Conservation (phyloP, 805 yeast genomes). For the Metschnikowia matae region DNA sequence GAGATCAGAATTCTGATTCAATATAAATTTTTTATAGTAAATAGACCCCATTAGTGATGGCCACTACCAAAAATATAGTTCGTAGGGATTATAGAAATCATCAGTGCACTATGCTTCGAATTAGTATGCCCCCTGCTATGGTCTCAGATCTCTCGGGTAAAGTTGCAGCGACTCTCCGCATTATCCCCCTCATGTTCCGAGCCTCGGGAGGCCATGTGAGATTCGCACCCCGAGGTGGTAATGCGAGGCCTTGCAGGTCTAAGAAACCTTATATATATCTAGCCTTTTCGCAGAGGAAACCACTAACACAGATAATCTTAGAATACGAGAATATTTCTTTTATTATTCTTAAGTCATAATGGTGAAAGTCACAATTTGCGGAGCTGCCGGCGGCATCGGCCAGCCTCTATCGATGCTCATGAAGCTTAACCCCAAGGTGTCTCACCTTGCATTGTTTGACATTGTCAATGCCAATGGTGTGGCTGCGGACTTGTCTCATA, state of each 20-base stretch:
- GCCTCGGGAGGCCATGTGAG: slow-evolving; percentile 3
- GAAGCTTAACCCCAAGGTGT: slow-evolving; percentile 36
- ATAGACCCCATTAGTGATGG: too few relatives aligned
- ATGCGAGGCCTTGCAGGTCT: slow-evolving; percentile 1
- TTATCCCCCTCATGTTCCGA: slow-evolving; percentile 2
- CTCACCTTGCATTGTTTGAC: slow-evolving; percentile 39
- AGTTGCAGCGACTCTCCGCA: slow-evolving; percentile 1
- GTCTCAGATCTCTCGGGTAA: background rate
- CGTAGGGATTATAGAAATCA: too few relatives aligned
- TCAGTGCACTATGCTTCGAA: too few relatives aligned
- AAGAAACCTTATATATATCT: background rate
- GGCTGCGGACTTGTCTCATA: slow-evolving; percentile 44
- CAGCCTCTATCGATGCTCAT: slow-evolving; percentile 43
- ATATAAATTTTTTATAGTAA: too few relatives aligned
- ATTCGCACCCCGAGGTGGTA: slow-evolving; percentile 1
- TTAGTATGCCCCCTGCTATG: background rate
- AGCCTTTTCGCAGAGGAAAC: background rate
- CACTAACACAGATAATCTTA: background rate
- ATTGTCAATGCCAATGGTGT: slow-evolving; percentile 45
- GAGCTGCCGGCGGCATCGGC: slow-evolving; percentile 49
- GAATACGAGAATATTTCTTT: background rate
- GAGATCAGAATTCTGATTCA: too few relatives aligned
- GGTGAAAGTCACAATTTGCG: slow-evolving; percentile 47
- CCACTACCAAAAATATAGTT: too few relatives aligned
- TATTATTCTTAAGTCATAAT: slow-evolving; percentile 11